phyloP scores from a whole-genome alignment of 2,329 filamentous ascomycete genomes.

The Pseudocercospora crystallina region DNA sequence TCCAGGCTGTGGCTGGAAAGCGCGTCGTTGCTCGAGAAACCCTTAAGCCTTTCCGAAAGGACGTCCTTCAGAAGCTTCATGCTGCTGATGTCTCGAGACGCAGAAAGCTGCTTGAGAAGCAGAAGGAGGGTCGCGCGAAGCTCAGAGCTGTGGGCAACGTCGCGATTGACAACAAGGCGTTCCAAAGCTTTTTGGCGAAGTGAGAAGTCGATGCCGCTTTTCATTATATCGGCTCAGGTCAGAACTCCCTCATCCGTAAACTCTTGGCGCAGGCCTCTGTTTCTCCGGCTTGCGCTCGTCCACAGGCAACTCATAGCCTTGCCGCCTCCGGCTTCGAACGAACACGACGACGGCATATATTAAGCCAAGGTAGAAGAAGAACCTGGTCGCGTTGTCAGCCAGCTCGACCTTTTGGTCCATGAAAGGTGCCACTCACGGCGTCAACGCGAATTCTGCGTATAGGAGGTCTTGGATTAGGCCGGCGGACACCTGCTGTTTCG shows the following conservation, averaged over 20 bases:
- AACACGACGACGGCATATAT: conserved; percentile 10
- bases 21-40: conserved; percentile 88
- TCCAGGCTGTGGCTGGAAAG: conserved; percentile 83
- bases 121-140: conserved; percentile 92
- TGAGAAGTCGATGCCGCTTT: conserved; percentile 34
- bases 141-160: conserved; percentile 82
- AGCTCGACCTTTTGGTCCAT: not conserved
- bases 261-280: too few relatives aligned
- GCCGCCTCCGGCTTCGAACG: conserved; percentile 4
- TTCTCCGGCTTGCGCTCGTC: too few relatives aligned
- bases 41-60: conserved; percentile 94
- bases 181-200: conserved; percentile 89
- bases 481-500: not conserved
- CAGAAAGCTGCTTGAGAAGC: conserved; percentile 88
- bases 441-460: conserved; percentile 4
- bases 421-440: conserved; percentile 3
- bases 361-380: conserved; percentile 12
- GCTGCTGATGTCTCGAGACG: conserved; percentile 81
- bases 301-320: not conserved
- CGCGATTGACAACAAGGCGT: conserved; percentile 92
- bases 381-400: conserved; percentile 1
- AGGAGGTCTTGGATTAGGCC: conserved; percentile 1
- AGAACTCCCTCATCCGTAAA: too few relatives aligned
- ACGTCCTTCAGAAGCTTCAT: conserved; percentile 89
- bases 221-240: too few relatives aligned